Conservation (phyloP, 768 basidiomycete species). For the Lactarius hengduanensis region DNA sequence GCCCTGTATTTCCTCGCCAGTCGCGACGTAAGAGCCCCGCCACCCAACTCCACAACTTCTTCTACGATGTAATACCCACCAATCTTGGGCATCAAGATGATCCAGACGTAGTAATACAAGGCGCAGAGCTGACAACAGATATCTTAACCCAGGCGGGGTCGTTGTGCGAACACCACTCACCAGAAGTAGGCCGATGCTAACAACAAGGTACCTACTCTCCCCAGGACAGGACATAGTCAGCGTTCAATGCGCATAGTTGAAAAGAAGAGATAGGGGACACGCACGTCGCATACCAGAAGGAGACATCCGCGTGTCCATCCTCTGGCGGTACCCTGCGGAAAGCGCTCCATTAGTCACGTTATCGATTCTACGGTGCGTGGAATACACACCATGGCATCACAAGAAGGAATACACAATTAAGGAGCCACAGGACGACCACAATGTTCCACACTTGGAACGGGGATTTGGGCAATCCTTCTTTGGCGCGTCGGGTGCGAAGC, state of each 20-base stretch:
- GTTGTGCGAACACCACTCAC: constrained; percentile 23
- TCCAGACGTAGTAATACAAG: constrained; percentile 42
- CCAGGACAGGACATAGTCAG: constrained; percentile 9
- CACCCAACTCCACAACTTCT: constrained; percentile 33
- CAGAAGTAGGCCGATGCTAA: constrained; percentile 33
- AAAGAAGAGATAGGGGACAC: neutral
- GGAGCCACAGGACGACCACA: constrained; percentile 31
- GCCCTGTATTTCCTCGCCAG: constrained; percentile 22
- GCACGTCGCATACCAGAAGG: constrained; percentile 36
- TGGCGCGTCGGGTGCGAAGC: constrained; percentile 33
- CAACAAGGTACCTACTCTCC: constrained; percentile 33
- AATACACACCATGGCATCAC: constrained; percentile 38
- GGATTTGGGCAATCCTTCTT: constrained; percentile 30
- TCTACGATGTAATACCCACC: constrained; percentile 48
- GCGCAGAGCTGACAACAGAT: constrained; percentile 25
- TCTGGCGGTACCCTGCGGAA: constrained; percentile 33
- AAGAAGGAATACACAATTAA: constrained; percentile 34
- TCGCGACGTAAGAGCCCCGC: constrained; percentile 25
- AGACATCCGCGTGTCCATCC: constrained; percentile 35
- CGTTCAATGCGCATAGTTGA: neutral
- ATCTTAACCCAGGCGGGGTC: neutral
- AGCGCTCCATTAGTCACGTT: constrained; percentile 3
- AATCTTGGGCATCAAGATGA: constrained; percentile 42
- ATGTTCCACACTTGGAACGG: constrained; percentile 31
- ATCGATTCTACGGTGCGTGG: neutral